Conservation (phyloP, 345 rosid species). For the Citrus maxima region DNA sequence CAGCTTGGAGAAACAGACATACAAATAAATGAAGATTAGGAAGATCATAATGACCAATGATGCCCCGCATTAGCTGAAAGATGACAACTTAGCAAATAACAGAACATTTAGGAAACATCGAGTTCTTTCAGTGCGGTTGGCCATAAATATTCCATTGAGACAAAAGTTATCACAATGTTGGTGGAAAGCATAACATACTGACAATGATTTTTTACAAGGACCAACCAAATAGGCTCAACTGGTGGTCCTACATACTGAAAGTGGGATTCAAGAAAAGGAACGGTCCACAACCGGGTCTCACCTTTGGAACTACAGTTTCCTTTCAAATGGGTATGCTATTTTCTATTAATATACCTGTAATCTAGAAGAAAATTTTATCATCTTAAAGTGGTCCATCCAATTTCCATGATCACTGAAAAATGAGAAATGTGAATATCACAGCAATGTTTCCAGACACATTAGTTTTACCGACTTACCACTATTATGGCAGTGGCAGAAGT, state of each 20-base stretch:
- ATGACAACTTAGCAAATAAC: constrained; percentile 28
- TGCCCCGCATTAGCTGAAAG: constrained; percentile 35
- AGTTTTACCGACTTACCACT: constrained; percentile 46
- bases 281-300: constrained; percentile 22
- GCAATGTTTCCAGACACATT: constrained; percentile 13
- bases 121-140: constrained; percentile 43
- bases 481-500: constrained; percentile 58
- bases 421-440: constrained; percentile 18
- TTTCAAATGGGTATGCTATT: neutral
- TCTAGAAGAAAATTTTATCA: neutral
- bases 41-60: constrained; percentile 16
- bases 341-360: neutral
- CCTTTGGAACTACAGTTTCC: constrained; percentile 10
- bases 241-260: constrained; percentile 35
- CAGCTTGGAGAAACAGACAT: constrained; percentile 12
- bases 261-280: constrained; percentile 23
- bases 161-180: constrained; percentile 57
- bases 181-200: constrained; percentile 53
- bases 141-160: constrained; percentile 55
- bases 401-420: neutral
- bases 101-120: constrained; percentile 21
- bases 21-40: constrained; percentile 15
- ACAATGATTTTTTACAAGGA: constrained; percentile 53
- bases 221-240: constrained; percentile 32
- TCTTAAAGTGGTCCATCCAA: neutral